A percentile compares a stretch with the other conserved stretches of the same genome.
Evolutionary conservation across 345 rosid genomes (phyloP).

Genomic region (Erucastrum elatum): DNA sequence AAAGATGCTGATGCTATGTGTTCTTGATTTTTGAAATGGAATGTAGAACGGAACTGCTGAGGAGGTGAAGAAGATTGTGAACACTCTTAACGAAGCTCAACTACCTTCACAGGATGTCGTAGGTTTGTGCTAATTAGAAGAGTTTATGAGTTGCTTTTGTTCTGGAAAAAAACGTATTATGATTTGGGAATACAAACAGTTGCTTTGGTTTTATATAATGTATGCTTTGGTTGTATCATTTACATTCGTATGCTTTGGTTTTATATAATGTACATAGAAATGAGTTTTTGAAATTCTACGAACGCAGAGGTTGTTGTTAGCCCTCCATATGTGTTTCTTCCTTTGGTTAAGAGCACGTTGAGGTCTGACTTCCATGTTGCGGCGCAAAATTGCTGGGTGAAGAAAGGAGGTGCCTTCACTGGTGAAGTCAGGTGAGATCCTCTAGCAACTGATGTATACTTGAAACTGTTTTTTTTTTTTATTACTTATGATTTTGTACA

Average conservation of each 20-base stretch:
- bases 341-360: slow-evolving; percentile 59
- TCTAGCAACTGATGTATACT: background rate
- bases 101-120: slow-evolving; percentile 79
- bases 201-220: background rate
- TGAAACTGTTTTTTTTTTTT: background rate
- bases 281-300: background rate
- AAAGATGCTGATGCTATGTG: too few relatives aligned
- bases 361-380: slow-evolving; percentile 78
- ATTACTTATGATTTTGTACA: background rate
- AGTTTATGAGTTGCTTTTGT: slow-evolving; percentile 2
- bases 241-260: background rate
- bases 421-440: slow-evolving; percentile 80
- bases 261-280: background rate
- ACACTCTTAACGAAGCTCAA: slow-evolving; percentile 59
- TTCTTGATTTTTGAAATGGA: background rate
- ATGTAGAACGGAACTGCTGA: slow-evolving; percentile 83
- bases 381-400: slow-evolving; percentile 96
- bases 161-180: background rate
- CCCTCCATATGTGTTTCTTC: slow-evolving; percentile 82
- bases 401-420: slow-evolving; percentile 95
- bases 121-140: slow-evolving; percentile 45
- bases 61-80: slow-evolving; percentile 88
- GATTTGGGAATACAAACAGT: too few relatives aligned
- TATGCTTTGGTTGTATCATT: too few relatives aligned
- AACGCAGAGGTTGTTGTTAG: slow-evolving; percentile 83